Evolutionary conservation across 2,329 filamentous ascomycete species (phyloP).

Genomic region (Aspergillus floridensis): DNA sequence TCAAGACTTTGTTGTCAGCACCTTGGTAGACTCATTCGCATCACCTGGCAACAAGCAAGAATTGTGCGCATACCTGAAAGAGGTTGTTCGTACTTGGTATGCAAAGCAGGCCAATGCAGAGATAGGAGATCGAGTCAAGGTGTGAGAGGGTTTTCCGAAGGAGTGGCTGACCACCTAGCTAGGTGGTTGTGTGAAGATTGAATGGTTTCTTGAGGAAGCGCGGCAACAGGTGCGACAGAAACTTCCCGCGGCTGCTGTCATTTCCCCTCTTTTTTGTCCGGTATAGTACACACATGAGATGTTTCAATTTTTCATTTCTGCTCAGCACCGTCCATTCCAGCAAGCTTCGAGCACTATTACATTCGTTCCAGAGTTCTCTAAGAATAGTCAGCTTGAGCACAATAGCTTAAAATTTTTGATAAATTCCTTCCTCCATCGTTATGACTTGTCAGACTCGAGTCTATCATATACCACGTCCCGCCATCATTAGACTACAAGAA

Average conservation of each 20-base stretch:
- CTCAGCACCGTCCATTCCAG: too few relatives aligned
- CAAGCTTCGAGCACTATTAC: too few relatives aligned
- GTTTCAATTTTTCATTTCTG: too few relatives aligned
- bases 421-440: too few relatives aligned
- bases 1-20: background rate
- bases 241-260: background rate
- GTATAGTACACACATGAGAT: too few relatives aligned
- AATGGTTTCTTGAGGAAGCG: background rate
- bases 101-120: background rate
- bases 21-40: slow-evolving; percentile 9
- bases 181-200: background rate
- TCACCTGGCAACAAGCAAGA: background rate
- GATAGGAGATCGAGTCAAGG: background rate
- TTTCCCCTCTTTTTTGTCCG: background rate
- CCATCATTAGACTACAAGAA: too few relatives aligned
- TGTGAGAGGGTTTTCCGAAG: background rate
- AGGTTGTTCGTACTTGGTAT: slow-evolving; percentile 4
- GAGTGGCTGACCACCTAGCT: background rate
- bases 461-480: too few relatives aligned
- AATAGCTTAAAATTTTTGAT: too few relatives aligned
- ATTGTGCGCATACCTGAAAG: background rate
- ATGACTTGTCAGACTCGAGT: too few relatives aligned
- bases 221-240: background rate
- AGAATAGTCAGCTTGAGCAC: too few relatives aligned
- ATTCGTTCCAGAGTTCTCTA: too few relatives aligned